Evolutionary conservation across 1,284 basidiomycete species (phyloP).

Genomic region (Leccinum cinnamomeum): DNA sequence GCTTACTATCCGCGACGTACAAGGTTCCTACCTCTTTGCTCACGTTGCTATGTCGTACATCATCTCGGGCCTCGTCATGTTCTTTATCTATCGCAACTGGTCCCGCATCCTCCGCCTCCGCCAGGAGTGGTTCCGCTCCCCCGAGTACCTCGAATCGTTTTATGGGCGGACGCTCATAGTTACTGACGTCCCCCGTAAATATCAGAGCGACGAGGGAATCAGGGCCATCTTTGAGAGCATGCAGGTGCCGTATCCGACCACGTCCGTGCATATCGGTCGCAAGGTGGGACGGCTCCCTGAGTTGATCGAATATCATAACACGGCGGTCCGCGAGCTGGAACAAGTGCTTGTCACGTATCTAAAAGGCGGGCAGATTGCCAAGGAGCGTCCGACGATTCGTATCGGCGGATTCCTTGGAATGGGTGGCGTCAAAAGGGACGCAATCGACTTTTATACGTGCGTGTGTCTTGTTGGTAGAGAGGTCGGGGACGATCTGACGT

Average conservation of each 20-base stretch:
- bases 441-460: slow-evolving; percentile 71
- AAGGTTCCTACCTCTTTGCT: slow-evolving; percentile 57
- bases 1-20: slow-evolving; percentile 67
- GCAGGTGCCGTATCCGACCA: slow-evolving; percentile 73
- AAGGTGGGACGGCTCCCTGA: slow-evolving; percentile 66
- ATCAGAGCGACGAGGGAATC: slow-evolving; percentile 70
- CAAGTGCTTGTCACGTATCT: slow-evolving; percentile 75
- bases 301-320: slow-evolving; percentile 75
- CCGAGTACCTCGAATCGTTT: slow-evolving; percentile 64
- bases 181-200: slow-evolving; percentile 61
- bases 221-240: slow-evolving; percentile 61
- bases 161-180: slow-evolving; percentile 68
- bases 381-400: slow-evolving; percentile 65
- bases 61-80: slow-evolving; percentile 57
- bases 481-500: slow-evolving; percentile 14
- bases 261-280: slow-evolving; percentile 71
- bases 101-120: slow-evolving; percentile 58
- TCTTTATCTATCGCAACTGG: slow-evolving; percentile 66
- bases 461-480: slow-evolving; percentile 20
- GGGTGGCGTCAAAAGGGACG: slow-evolving; percentile 69
- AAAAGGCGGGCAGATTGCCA: slow-evolving; percentile 62
- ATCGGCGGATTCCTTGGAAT: slow-evolving; percentile 68
- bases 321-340: slow-evolving; percentile 76
- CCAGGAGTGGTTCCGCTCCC: slow-evolving; percentile 61
- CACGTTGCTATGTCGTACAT: slow-evolving; percentile 66